Conservation (phyloP, 306 rosid genomes). For the Casuarina cunninghamiana region DNA sequence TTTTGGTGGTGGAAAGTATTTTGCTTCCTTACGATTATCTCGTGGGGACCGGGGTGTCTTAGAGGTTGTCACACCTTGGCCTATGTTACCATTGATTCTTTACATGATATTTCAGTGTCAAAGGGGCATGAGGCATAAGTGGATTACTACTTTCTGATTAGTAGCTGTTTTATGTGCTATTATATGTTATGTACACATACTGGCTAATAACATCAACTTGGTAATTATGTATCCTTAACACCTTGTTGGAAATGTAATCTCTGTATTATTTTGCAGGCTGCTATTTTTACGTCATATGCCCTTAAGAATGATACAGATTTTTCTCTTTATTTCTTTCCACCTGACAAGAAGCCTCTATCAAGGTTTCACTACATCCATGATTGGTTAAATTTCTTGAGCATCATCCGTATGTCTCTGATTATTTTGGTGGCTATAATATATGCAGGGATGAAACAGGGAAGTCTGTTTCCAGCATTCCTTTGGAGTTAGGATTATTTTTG, state of each 20-base stretch:
- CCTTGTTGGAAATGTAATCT: conserved; percentile 27
- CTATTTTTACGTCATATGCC: conserved; percentile 77
- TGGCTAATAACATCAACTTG: not conserved
- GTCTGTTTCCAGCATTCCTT: conserved; percentile 46
- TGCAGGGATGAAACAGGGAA: conserved; percentile 63
- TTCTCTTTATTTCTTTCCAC: conserved; percentile 61
- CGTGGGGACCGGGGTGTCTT: conserved; percentile 77
- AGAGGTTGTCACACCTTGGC: conserved; percentile 58
- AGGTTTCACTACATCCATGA: conserved; percentile 48
- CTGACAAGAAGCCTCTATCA: conserved; percentile 58
- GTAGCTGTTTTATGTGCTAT: not conserved
- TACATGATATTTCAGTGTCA: not conserved
- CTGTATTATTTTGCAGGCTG: conserved; percentile 57
- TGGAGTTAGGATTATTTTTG: conserved; percentile 68
- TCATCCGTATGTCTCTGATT: conserved; percentile 24
- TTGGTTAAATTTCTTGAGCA: conserved; percentile 13
- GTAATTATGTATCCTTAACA: conserved; percentile 22
- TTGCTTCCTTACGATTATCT: conserved; percentile 75
- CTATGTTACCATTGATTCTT: not conserved
- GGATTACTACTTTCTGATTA: not conserved
- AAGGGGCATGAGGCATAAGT: not conserved
- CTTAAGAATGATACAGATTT: conserved; percentile 72
- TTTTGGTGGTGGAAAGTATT: conserved; percentile 67
- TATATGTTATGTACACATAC: not conserved
- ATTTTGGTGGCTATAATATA: conserved; percentile 28